phyloP scores from a whole-genome alignment of 176 grass and related monocot species.

The Cymbopogon citratus region DNA sequence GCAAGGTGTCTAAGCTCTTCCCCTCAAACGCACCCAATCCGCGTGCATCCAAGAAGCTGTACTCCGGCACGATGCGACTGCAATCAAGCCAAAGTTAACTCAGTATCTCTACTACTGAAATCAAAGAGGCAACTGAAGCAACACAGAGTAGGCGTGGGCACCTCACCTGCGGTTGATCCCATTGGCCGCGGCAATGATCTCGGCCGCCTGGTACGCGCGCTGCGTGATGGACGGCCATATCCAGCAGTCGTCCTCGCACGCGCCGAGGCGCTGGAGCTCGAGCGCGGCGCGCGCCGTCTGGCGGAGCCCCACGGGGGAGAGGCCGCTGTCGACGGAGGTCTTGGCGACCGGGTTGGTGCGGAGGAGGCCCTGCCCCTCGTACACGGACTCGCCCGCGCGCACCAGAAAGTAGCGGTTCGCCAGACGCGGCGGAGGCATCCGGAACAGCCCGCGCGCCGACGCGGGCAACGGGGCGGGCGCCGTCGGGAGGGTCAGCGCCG shows the following conservation, averaged over 20 bases:
- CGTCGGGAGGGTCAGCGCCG: conserved; percentile 25
- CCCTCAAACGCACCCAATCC: conserved; percentile 83
- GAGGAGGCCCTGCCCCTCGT: conserved; percentile 67
- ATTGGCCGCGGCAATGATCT: conserved; percentile 84
- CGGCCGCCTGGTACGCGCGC: conserved; percentile 80
- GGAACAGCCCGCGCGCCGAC: conserved; percentile 75
- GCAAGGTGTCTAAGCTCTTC: conserved; percentile 57
- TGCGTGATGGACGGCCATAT: conserved; percentile 97
- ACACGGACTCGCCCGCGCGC: conserved; percentile 78
- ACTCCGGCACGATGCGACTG: conserved; percentile 86
- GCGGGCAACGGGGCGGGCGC: conserved; percentile 27
- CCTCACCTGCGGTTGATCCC: conserved; percentile 57
- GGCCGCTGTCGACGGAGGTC: conserved; percentile 87
- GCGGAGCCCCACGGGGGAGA: conserved; percentile 60
- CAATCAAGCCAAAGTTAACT: conserved; percentile 11
- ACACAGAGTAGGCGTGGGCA: neutral
- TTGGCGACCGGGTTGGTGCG: conserved; percentile 83
- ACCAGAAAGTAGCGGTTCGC: conserved; percentile 91
- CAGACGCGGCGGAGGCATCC: conserved; percentile 73
- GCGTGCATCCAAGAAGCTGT: conserved; percentile 91
- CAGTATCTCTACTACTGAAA: neutral
- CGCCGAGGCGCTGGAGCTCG: conserved; percentile 72
- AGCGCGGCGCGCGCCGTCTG: conserved; percentile 71
- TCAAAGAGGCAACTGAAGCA: neutral
- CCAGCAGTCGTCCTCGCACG: conserved; percentile 91